Conservation (phyloP, 2,329 filamentous ascomycete species). For the Aureobasidium sp. region DNA sequence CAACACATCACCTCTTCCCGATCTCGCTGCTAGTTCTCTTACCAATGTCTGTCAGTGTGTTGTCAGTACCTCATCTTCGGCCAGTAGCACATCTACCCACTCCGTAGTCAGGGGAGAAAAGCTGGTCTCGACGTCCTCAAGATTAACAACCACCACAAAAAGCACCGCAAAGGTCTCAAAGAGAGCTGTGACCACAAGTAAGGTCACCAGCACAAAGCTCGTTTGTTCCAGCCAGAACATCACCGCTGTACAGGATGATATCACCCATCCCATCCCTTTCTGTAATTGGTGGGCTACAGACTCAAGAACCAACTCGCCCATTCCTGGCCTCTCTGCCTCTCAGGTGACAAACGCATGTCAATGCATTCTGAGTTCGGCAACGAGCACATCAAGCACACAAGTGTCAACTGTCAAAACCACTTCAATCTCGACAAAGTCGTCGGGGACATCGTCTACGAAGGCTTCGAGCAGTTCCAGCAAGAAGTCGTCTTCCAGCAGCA, state of each 20-base stretch:
- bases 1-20: constrained; percentile 6
- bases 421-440: background rate
- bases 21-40: background rate
- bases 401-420: background rate
- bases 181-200: background rate
- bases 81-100: background rate
- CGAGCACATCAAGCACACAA: constrained; percentile 2
- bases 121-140: background rate
- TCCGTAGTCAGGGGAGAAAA: background rate
- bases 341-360: background rate
- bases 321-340: constrained; percentile 1
- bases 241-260: background rate
- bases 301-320: constrained; percentile 1
- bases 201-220: background rate
- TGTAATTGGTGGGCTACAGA: constrained; percentile 7
- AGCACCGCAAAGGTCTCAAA: background rate
- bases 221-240: background rate
- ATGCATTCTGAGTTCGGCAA: background rate
- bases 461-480: background rate
- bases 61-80: background rate
- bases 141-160: background rate
- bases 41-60: constrained; percentile 8
- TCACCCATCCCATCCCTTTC: constrained; percentile 4
- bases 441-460: background rate
- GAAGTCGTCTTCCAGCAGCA: background rate